Conservation (phyloP, 1,284 basidiomycete species). For the Cutaneotrichosporon mucoides region DNA sequence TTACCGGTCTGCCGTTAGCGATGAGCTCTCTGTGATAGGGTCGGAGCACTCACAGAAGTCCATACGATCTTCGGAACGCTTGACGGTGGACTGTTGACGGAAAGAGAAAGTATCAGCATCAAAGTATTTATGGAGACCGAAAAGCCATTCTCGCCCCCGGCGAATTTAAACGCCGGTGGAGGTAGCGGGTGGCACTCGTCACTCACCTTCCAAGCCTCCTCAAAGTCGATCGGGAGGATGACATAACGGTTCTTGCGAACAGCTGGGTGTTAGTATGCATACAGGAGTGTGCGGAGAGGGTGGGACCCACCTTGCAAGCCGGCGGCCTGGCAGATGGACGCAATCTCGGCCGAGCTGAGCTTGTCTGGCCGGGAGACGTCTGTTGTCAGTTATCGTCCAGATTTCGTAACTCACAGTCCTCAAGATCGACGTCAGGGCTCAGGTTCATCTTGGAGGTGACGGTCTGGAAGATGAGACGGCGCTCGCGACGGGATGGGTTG, state of each 20-base stretch:
- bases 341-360: constrained; percentile 91
- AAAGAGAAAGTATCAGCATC: constrained; percentile 23
- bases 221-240: constrained; percentile 94
- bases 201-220: constrained; percentile 96
- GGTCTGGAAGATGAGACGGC: constrained; percentile 97
- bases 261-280: constrained; percentile 54
- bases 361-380: constrained; percentile 96
- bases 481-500: constrained; percentile 86
- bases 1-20: constrained; percentile 35
- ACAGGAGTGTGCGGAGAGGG: neutral
- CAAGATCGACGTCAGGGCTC: constrained; percentile 94
- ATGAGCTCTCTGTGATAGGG: neutral
- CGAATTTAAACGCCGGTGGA: constrained; percentile 13
- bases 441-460: constrained; percentile 97
- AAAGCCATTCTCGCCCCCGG: constrained; percentile 16
- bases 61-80: constrained; percentile 85
- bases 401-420: constrained; percentile 71
- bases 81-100: constrained; percentile 75
- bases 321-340: constrained; percentile 93
- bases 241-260: constrained; percentile 98
- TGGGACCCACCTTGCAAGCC: constrained; percentile 77
- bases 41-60: constrained; percentile 74
- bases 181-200: constrained; percentile 11
- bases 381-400: constrained; percentile 42
- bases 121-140: constrained; percentile 38